A percentile compares a stretch with the other conserved stretches of the same genome.
These are phyloP conservation scores for Sclerotinia sclerotiorum DNA, from an alignment of 2,329 filamentous ascomycete species.

Conservation along the genomic window DNA sequence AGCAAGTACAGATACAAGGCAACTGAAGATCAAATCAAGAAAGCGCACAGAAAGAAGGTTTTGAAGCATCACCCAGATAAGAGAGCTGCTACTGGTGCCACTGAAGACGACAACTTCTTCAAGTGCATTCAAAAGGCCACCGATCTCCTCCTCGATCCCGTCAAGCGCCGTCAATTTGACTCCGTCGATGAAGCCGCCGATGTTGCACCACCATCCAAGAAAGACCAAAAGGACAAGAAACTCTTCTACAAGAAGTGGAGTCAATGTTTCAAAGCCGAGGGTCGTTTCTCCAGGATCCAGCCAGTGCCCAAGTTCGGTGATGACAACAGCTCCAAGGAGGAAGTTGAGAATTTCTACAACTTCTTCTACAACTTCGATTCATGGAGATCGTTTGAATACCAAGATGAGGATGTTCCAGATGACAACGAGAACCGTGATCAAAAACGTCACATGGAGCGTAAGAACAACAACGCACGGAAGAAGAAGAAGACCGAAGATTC, in stretches of 20 bases:
- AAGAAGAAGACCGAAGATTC: conserved; percentile 99
- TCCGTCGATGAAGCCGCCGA: conserved; percentile 94
- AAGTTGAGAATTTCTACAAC: conserved; percentile 97
- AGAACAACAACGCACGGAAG: conserved; percentile 95
- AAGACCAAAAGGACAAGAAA: conserved; percentile 79
- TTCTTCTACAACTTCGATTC: conserved; percentile 99
- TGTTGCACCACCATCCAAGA: conserved; percentile 89
- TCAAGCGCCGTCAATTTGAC: conserved; percentile 92
- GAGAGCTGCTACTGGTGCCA: conserved; percentile 84
- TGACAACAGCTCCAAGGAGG: conserved; percentile 79
- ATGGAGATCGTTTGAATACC: conserved; percentile 96
- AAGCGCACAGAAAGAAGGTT: conserved; percentile 98
- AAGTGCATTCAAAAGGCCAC: conserved; percentile 99
- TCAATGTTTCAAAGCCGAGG: conserved; percentile 86
- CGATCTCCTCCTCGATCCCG: conserved; percentile 87
- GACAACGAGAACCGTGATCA: conserved; percentile 99
- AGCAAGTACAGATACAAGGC: conserved; percentile 90
- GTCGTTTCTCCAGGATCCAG: conserved; percentile 85
- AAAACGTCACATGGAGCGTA: conserved; percentile 96
- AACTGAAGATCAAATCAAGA: conserved; percentile 98
- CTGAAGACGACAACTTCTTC: conserved; percentile 98
- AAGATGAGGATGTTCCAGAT: conserved; percentile 97
- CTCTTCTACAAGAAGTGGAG: conserved; percentile 90
- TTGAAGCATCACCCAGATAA: conserved; percentile 99
- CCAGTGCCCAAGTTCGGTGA: conserved; percentile 86